Evolutionary conservation across 2,329 filamentous ascomycete genomes (phyloP).

Genomic region (Phyllosticta citrichinensis): DNA sequence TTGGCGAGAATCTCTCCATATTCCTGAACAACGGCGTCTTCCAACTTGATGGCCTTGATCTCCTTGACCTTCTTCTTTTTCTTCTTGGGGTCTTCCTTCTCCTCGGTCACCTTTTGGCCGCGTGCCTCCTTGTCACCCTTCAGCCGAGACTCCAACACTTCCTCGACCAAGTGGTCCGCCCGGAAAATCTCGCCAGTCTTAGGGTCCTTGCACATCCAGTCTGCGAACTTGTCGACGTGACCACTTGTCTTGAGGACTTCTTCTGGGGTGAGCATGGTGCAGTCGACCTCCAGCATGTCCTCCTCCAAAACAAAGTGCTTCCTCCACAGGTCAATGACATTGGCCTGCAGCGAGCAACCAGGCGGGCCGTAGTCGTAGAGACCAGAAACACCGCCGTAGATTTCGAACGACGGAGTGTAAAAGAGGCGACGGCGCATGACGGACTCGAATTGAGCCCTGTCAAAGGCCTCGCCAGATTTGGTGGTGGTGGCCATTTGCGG

Average conservation of each 20-base stretch:
- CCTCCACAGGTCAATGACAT: slow-evolving; percentile 80
- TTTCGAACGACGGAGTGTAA: slow-evolving; percentile 91
- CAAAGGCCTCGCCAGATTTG: slow-evolving; percentile 76
- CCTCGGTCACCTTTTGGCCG: slow-evolving; percentile 64
- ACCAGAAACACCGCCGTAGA: slow-evolving; percentile 80
- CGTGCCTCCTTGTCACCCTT: slow-evolving; percentile 90
- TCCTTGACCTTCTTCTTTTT: slow-evolving; percentile 76
- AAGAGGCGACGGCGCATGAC: slow-evolving; percentile 59
- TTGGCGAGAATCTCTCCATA: slow-evolving; percentile 86
- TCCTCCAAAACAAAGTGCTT: slow-evolving; percentile 89
- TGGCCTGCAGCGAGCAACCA: slow-evolving; percentile 74
- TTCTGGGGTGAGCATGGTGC: slow-evolving; percentile 85
- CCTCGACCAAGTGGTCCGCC: slow-evolving; percentile 93
- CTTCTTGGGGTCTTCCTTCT: slow-evolving; percentile 72
- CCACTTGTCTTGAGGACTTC: slow-evolving; percentile 87
- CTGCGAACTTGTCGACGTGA: slow-evolving; percentile 95
- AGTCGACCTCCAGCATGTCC: slow-evolving; percentile 90
- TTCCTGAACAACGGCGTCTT: slow-evolving; percentile 76
- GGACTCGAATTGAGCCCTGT: slow-evolving; percentile 70
- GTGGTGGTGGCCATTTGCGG: slow-evolving; percentile 48
- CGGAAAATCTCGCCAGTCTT: slow-evolving; percentile 95
- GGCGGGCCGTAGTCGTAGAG: slow-evolving; percentile 92
- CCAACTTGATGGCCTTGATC: slow-evolving; percentile 70
- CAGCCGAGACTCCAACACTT: slow-evolving; percentile 75
- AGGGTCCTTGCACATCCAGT: slow-evolving; percentile 99